phyloP scores from a whole-genome alignment of 2,329 filamentous ascomycete species.

The Fusarium sp. region DNA sequence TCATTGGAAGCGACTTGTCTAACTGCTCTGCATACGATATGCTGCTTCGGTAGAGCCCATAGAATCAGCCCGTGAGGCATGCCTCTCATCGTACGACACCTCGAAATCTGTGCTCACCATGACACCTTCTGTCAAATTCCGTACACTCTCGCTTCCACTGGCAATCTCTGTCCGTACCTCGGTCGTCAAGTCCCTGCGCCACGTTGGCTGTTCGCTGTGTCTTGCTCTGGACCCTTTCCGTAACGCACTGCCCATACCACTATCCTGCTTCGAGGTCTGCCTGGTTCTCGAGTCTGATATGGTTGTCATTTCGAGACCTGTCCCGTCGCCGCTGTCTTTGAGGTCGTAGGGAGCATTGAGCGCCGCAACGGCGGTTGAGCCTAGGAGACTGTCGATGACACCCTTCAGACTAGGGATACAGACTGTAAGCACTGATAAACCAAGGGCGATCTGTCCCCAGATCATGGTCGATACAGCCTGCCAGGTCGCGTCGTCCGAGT shows the following conservation, averaged over 20 bases:
- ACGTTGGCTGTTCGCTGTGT: conserved; percentile 13
- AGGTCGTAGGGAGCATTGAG: conserved; percentile 43
- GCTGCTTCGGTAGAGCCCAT: conserved; percentile 36
- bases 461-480: conserved; percentile 29
- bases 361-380: conserved; percentile 36
- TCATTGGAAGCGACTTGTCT: not conserved
- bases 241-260: not conserved
- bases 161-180: conserved; percentile 21
- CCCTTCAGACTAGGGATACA: conserved; percentile 45
- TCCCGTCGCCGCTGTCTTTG: conserved; percentile 35
- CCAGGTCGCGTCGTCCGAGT: conserved; percentile 38
- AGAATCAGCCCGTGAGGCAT: conserved; percentile 32
- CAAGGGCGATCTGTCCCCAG: conserved; percentile 42
- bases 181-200: conserved; percentile 29
- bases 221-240: conserved; percentile 12
- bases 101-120: conserved; percentile 45
- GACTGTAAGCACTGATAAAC: conserved; percentile 42
- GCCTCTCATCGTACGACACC: conserved; percentile 42
- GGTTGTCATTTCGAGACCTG: conserved; percentile 36
- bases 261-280: conserved; percentile 20
- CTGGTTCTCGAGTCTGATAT: conserved; percentile 21
- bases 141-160: conserved; percentile 42
- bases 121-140: conserved; percentile 44
- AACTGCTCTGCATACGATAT: conserved; percentile 26
- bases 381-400: conserved; percentile 43